phyloP scores from a whole-genome alignment of 495 filamentous ascomycete genomes.

The Aspergillus sparsus region DNA sequence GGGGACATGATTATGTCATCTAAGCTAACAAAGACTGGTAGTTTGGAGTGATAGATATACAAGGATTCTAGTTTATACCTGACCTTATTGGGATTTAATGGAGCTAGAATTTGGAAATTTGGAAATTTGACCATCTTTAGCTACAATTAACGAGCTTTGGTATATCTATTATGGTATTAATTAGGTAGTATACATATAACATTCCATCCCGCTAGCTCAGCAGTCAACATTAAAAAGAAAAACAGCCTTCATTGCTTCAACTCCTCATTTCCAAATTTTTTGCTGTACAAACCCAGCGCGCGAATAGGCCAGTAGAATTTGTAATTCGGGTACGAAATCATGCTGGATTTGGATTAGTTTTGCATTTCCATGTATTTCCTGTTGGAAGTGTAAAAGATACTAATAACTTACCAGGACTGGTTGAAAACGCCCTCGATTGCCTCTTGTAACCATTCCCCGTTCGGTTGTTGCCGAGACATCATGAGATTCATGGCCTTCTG shows the following conservation, averaged over 20 bases:
- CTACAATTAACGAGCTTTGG: too few relatives aligned
- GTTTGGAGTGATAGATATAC: too few relatives aligned
- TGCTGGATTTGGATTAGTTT: conserved; percentile 66
- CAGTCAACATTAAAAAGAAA: not conserved
- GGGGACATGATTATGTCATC: conserved; percentile 6
- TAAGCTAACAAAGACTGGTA: not conserved
- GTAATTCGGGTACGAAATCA: conserved; percentile 99
- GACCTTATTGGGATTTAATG: too few relatives aligned
- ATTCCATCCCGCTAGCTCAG: not conserved
- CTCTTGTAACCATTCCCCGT: conserved; percentile 95
- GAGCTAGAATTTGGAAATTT: too few relatives aligned
- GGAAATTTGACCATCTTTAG: too few relatives aligned
- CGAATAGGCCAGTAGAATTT: conserved; percentile 96
- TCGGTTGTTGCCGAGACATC: conserved; percentile 78
- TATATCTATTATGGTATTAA: not conserved
- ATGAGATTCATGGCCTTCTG: conserved; percentile 76
- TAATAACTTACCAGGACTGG: conserved; percentile 75
- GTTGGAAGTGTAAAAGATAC: not conserved
- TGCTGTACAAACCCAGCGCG: conserved; percentile 85
- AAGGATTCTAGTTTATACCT: too few relatives aligned
- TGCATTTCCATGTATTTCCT: conserved; percentile 58
- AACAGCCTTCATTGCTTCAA: conserved; percentile 33
- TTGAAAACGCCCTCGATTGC: conserved; percentile 98
- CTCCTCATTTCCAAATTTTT: conserved; percentile 67
- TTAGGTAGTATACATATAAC: not conserved